Conservation (phyloP, 2,329 filamentous ascomycete genomes). For the Chaetomium sp. region DNA sequence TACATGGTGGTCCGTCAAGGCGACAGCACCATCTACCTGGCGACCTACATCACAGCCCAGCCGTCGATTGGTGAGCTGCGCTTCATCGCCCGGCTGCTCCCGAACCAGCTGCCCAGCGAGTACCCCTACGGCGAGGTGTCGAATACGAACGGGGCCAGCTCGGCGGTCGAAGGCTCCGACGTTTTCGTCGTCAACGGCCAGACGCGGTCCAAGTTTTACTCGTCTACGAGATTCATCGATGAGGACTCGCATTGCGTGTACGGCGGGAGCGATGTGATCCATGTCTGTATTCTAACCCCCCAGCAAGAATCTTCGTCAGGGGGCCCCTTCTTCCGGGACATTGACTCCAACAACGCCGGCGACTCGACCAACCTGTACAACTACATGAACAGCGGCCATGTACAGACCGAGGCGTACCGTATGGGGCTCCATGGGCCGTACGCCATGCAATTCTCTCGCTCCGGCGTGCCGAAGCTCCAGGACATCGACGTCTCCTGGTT, state of each 20-base stretch:
- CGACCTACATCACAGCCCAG: slow-evolving; percentile 54
- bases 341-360: slow-evolving; percentile 58
- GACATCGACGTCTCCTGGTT: slow-evolving; percentile 47
- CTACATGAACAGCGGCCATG: slow-evolving; percentile 63
- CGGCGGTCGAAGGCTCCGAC: slow-evolving; percentile 51
- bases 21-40: slow-evolving; percentile 54
- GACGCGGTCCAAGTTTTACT: slow-evolving; percentile 65
- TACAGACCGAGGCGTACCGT: slow-evolving; percentile 54
- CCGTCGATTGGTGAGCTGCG: slow-evolving; percentile 54
- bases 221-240: slow-evolving; percentile 63
- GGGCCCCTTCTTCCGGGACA: slow-evolving; percentile 60
- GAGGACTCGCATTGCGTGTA: slow-evolving; percentile 58
- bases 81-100: slow-evolving; percentile 55
- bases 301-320: slow-evolving; percentile 55
- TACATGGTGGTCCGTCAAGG: slow-evolving; percentile 57
- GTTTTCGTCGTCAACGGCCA: slow-evolving; percentile 54
- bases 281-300: slow-evolving; percentile 56
- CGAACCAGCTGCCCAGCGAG: slow-evolving; percentile 43
- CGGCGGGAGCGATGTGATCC: slow-evolving; percentile 39
- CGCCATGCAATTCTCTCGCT: slow-evolving; percentile 53
- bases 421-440: slow-evolving; percentile 62
- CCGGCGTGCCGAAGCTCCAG: slow-evolving; percentile 43
- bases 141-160: slow-evolving; percentile 44
- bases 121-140: slow-evolving; percentile 50
- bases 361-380: slow-evolving; percentile 53